A percentile compares a stretch with the other conserved stretches of the same genome.
Conservation (phyloP, 2,329 filamentous ascomycete genomes). For the Epichloe aotearoae region DNA sequence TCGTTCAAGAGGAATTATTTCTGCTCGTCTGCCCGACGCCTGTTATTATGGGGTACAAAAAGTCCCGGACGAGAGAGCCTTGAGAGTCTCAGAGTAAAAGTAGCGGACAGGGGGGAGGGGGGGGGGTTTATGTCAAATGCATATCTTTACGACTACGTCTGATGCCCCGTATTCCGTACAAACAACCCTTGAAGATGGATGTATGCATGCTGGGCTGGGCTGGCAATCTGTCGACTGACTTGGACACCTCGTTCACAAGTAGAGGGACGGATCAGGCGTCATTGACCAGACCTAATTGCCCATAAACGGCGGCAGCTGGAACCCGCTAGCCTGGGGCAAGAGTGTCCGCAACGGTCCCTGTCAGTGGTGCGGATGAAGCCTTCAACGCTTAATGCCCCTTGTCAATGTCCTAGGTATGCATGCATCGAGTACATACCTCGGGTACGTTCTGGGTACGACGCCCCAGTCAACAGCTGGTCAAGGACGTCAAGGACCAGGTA, state of each 20-base stretch:
- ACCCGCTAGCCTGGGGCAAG: not conserved
- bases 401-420: not conserved
- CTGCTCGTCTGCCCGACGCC: not conserved
- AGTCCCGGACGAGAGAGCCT: slow-evolving; percentile 1
- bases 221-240: not conserved
- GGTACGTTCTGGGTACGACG: not conserved
- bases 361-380: slow-evolving; percentile 4
- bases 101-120: not conserved
- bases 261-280: not conserved
- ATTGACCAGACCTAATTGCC: not conserved
- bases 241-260: not conserved
- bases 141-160: not conserved
- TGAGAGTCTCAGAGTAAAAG: not conserved
- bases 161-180: not conserved
- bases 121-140: slow-evolving; percentile 1
- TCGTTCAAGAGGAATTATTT: not conserved
- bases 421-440: not conserved
- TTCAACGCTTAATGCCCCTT: slow-evolving; percentile 1
- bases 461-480: not conserved
- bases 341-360: not conserved
- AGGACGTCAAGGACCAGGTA: not conserved
- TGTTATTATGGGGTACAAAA: not conserved
- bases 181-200: not conserved
- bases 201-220: not conserved
- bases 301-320: not conserved